Evolutionary conservation across 805 yeast genomes (phyloP).

Genomic region (Pichia insulana): DNA sequence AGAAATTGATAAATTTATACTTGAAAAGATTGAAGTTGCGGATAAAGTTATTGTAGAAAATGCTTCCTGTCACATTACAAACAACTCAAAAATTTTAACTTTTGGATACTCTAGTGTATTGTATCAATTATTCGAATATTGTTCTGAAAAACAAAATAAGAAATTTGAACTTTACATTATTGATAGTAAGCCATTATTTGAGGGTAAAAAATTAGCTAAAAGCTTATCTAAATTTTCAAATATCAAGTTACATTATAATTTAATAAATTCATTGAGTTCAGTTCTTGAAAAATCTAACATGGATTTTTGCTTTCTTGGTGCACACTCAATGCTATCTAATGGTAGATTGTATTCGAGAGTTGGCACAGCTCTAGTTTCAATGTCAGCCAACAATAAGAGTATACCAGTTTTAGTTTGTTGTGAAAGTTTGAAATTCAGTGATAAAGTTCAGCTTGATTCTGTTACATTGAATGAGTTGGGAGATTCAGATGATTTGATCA

Average conservation of each 20-base stretch:
- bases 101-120: conserved; percentile 86
- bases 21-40: conserved; percentile 77
- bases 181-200: conserved; percentile 90
- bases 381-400: conserved; percentile 79
- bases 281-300: conserved; percentile 64
- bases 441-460: conserved; percentile 92
- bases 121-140: conserved; percentile 60
- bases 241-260: conserved; percentile 66
- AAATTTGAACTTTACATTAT: conserved; percentile 74
- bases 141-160: conserved; percentile 52
- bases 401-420: conserved; percentile 94
- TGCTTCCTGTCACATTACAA: conserved; percentile 67
- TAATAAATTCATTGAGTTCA: conserved; percentile 71
- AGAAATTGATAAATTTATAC: conserved; percentile 70
- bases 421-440: conserved; percentile 89
- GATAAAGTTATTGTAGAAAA: conserved; percentile 74
- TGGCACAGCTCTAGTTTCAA: conserved; percentile 89
- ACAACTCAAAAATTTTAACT: conserved; percentile 74
- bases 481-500: conserved; percentile 63
- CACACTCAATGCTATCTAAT: conserved; percentile 93
- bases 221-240: conserved; percentile 49
- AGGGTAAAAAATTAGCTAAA: conserved; percentile 73
- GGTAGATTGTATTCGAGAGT: conserved; percentile 90
- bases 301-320: conserved; percentile 87
- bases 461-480: conserved; percentile 89